phyloP scores from a whole-genome alignment of 345 rosid species.

The Dipteronia dyeriana region DNA sequence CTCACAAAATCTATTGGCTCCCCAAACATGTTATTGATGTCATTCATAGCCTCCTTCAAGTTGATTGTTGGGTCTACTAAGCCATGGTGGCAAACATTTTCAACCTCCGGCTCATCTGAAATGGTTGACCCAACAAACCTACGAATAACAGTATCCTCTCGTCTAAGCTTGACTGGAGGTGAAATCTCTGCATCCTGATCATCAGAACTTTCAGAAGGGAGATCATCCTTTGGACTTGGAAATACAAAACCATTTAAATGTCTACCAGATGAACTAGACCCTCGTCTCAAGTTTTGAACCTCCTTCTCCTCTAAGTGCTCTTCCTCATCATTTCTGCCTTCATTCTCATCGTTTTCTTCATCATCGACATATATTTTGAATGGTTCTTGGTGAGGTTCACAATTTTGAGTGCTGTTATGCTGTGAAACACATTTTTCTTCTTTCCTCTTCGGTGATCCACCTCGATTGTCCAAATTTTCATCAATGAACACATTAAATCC shows the following conservation, averaged over 20 bases:
- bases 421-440: slow-evolving; percentile 29
- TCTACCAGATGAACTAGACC: slow-evolving; percentile 21
- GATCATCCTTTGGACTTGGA: slow-evolving; percentile 65
- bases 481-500: slow-evolving; percentile 58
- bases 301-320: slow-evolving; percentile 28
- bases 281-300: slow-evolving; percentile 21
- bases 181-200: slow-evolving; percentile 41
- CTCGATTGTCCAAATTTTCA: slow-evolving; percentile 38
- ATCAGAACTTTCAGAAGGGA: slow-evolving; percentile 55
- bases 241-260: slow-evolving; percentile 52
- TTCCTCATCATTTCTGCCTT: slow-evolving; percentile 34
- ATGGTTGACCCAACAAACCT: slow-evolving; percentile 87
- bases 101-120: slow-evolving; percentile 72
- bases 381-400: slow-evolving; percentile 40
- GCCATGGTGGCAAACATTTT: slow-evolving; percentile 97
- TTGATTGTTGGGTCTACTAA: slow-evolving; percentile 95
- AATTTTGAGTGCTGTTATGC: slow-evolving; percentile 27
- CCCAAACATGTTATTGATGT: slow-evolving; percentile 93
- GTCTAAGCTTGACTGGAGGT: slow-evolving; percentile 49
- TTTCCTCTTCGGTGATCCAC: slow-evolving; percentile 22
- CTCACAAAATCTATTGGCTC: slow-evolving; percentile 89
- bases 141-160: slow-evolving; percentile 86
- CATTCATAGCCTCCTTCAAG: slow-evolving; percentile 95
- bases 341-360: slow-evolving; percentile 44
- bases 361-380: slow-evolving; percentile 65